These are phyloP conservation scores for Tulasnella sp. DNA, from an alignment of 768 basidiomycete species.

Conservation along the genomic window DNA sequence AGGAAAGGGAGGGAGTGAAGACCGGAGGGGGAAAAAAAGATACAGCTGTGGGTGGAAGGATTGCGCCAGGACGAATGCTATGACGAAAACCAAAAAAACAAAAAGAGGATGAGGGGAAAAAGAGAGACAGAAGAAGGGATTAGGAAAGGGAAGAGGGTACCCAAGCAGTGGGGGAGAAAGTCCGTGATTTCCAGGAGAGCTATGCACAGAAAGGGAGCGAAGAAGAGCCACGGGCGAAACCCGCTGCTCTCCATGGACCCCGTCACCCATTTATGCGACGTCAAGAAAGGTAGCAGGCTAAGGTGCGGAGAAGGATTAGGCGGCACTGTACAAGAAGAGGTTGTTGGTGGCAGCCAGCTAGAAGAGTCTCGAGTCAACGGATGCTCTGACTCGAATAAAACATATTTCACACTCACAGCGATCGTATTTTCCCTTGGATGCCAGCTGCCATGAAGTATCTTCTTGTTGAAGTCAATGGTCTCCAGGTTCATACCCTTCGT, in stretches of 20 bases:
- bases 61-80: conserved; percentile 4
- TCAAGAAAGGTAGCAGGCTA: neutral
- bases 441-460: conserved; percentile 94
- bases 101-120: neutral
- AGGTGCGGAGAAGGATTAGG: conserved; percentile 8
- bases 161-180: neutral
- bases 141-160: neutral
- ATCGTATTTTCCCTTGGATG: conserved; percentile 98
- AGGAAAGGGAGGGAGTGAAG: neutral
- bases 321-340: conserved; percentile 55
- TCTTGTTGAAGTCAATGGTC: conserved; percentile 91
- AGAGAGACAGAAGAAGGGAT: neutral
- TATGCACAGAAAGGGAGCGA: conserved; percentile 1
- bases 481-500: conserved; percentile 81
- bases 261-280: neutral
- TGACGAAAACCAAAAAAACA: conserved; percentile 4
- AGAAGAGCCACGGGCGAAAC: neutral
- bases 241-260: neutral
- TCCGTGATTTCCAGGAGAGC: conserved; percentile 7
- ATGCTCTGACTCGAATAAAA: neutral
- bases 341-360: conserved; percentile 98
- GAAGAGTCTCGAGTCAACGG: conserved; percentile 21
- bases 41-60: neutral
- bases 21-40: neutral
- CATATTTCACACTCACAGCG: conserved; percentile 56